Evolutionary conservation across 805 yeast genomes (phyloP), one percentile per base, ranked within the genome.

Genomic region (Lipomyces spencermartinsiae): DNA sequence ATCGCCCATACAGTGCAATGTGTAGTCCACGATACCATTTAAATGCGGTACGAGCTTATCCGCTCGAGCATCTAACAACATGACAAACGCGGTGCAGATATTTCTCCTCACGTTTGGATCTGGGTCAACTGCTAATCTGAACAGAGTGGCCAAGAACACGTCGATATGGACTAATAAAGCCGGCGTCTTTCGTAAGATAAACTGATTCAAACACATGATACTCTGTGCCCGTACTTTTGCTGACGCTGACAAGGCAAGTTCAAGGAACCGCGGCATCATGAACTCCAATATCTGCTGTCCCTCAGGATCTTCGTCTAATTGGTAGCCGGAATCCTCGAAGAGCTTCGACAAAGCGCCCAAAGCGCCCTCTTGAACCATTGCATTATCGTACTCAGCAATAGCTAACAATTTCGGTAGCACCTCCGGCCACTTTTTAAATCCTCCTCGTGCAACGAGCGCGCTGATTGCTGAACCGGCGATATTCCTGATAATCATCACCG

Each of bases 391-490:
- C 54, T 83, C 82, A 4, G 90, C 84, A 75, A 93, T 79, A 62
- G 85, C 85, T 72, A 93, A 78, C 60, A 94, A 81, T 71, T 86
- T 88, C 1, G 90, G 87, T n/a, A 94, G 79, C 35, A 89, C 82
- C 57, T 83, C 84, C 1, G 95, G 93, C 97, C 97, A 92, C 34
- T 82, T 81, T 33, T 82, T 80, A 56, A 90, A 82, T 0, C 97
- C 96, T 57, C 85, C 83, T 9, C 86, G 82, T 1, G 90, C 83
- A 73, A 93, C 90, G 37, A 95, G 79, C 0, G 97, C 84, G 1
- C 98, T 91, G 62, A 94, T 87, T 61, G 93, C 97, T 75, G 89
- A 93, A 53, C 98, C 97, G 5, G 97, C 89, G 68, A 94, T 91
- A 76, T 91, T 92, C 69, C 97, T 85, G 35, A 94, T 90, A 72